Conservation (phyloP, 257 asterid genomes). For the Nicotiana benthamiana region DNA sequence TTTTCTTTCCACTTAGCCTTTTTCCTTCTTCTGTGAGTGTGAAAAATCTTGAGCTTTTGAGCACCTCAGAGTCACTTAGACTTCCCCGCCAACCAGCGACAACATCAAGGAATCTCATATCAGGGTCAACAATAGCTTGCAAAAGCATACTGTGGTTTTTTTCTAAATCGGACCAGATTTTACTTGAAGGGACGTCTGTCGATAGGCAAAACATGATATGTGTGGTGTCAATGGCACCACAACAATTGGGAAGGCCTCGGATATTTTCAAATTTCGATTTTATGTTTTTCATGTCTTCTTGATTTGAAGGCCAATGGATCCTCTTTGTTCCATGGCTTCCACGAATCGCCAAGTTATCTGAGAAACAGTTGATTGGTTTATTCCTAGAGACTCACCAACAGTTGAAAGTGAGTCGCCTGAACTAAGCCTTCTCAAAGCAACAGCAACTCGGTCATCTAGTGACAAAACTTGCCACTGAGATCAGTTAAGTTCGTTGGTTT, state of each 20-base stretch:
- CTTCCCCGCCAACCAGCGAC: slow-evolving; percentile 22
- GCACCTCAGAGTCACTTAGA: slow-evolving; percentile 10
- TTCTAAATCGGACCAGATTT: slow-evolving; percentile 18
- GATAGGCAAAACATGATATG: slow-evolving; percentile 19
- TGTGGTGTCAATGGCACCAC: slow-evolving; percentile 24
- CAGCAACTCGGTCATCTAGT: slow-evolving; percentile 21
- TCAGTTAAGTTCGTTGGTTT: background rate
- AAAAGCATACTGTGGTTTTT: slow-evolving; percentile 17
- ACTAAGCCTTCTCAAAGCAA: slow-evolving; percentile 24
- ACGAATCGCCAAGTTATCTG: slow-evolving; percentile 24
- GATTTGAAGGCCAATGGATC: slow-evolving; percentile 14
- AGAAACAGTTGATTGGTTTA: slow-evolving; percentile 10
- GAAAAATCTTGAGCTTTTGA: slow-evolving; percentile 9
- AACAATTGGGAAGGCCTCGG: slow-evolving; percentile 25
- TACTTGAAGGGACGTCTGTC: slow-evolving; percentile 7
- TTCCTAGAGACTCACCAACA: slow-evolving; percentile 14
- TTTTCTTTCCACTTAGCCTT: slow-evolving; percentile 9
- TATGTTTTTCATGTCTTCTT: slow-evolving; percentile 9
- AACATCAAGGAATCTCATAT: slow-evolving; percentile 21
- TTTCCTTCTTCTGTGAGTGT: slow-evolving; percentile 10
- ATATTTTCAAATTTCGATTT: slow-evolving; percentile 17
- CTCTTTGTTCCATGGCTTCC: slow-evolving; percentile 20
- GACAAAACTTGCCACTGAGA: slow-evolving; percentile 12
- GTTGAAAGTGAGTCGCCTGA: slow-evolving; percentile 13
- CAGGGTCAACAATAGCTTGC: slow-evolving; percentile 17